Percentiles rank a stretch among this genome's conserved stretches.
phyloP scores from a whole-genome alignment of 768 basidiomycete genomes.

The Kwoniella sp. region DNA sequence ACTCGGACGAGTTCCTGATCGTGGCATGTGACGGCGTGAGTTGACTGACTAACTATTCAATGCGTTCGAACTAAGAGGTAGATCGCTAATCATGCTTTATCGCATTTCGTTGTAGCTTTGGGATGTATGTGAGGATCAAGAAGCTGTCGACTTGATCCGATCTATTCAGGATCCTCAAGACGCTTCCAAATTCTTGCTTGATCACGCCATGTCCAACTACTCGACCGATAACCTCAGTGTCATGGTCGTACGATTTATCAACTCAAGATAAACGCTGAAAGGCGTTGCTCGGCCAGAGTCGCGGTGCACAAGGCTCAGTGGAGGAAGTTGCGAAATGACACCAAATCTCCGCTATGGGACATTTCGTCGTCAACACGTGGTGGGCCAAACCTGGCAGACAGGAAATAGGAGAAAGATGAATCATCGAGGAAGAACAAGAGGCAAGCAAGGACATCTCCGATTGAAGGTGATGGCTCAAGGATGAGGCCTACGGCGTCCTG shows the following conservation, averaged over 20 bases:
- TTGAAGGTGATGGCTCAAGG: too few species aligned
- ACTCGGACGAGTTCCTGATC: constrained; percentile 90
- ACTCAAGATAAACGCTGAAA: not conserved
- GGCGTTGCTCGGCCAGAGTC: too few species aligned
- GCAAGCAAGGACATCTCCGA: too few species aligned
- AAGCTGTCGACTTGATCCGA: constrained; percentile 81
- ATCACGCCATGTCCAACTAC: constrained; percentile 82
- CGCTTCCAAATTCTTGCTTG: constrained; percentile 73
- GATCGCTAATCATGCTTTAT: not conserved
- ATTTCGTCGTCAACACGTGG: too few species aligned
- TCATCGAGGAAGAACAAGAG: too few species aligned
- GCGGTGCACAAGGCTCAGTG: too few species aligned
- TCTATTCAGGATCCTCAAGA: constrained; percentile 70
- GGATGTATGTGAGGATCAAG: constrained; percentile 92
- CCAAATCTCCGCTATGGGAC: too few species aligned
- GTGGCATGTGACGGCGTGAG: constrained; percentile 96
- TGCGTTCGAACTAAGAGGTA: too few species aligned
- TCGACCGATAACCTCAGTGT: constrained; percentile 95
- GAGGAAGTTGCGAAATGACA: too few species aligned
- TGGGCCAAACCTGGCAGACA: too few species aligned
- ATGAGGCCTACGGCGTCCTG: too few species aligned
- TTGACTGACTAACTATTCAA: constrained; percentile 45
- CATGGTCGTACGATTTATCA: constrained; percentile 74
- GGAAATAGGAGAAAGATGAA: too few species aligned
- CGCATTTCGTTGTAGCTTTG: constrained; percentile 68